Conservation (phyloP, 352 stramenopile genomes). For the Phytophthora lateralis region DNA sequence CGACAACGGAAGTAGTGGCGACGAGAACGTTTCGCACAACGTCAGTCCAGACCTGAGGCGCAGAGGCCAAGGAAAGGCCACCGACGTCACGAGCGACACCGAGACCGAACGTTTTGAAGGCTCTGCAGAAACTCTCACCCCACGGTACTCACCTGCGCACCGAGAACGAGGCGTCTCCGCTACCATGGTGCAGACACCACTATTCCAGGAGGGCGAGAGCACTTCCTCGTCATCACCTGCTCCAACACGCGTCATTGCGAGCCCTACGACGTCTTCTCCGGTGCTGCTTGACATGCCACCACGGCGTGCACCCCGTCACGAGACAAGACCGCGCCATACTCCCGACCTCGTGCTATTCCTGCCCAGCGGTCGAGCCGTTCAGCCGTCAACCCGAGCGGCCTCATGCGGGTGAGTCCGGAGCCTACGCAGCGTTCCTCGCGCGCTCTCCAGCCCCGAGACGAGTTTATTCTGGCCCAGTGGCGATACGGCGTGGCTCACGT, state of each 20-base stretch:
- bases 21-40: conserved; percentile 3
- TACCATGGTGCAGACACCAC: background rate
- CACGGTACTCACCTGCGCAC: background rate
- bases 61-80: background rate
- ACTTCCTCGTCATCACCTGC: background rate
- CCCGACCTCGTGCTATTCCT: background rate
- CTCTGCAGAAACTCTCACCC: background rate
- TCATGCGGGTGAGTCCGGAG: background rate
- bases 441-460: background rate
- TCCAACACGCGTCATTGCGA: background rate
- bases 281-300: background rate
- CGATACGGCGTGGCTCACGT: background rate
- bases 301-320: background rate
- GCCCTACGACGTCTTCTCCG: conserved; percentile 2
- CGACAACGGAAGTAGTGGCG: background rate
- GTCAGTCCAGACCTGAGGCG: background rate
- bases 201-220: background rate
- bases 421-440: background rate
- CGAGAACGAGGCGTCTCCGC: background rate
- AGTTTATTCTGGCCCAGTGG: background rate
- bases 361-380: background rate
- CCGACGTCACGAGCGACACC: background rate
- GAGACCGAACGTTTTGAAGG: background rate
- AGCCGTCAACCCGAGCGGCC: background rate
- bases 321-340: background rate